Base-by-base conservation (phyloP, 305 asterid genomes). In the Fraxinus velutina region DNA sequence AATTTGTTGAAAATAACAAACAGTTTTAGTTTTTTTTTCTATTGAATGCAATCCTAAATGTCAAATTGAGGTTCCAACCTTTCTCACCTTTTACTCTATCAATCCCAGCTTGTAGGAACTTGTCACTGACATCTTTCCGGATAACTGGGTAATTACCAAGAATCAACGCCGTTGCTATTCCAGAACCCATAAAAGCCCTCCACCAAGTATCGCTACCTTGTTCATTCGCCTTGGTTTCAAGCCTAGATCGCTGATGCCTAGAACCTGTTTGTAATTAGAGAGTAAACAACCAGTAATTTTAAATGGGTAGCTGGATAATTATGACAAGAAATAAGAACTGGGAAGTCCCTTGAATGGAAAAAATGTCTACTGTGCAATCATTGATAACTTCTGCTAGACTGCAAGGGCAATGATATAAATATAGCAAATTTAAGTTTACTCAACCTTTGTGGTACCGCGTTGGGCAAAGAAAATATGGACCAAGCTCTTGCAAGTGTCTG, bases 161-260 rank as follows among this genome's bases (percentile, higher is more conserved):
- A 83, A 96, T 85, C 81, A 96, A 83, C 2, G 97, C 97, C 27
- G 98, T 96, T 7, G 99, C 98, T 83, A 96, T 96, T 73, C 99
- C 99, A 32, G 99, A 96, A 70, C 99, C 99, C 98, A 96, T 96
- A 47, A 96, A 24, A 24, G 91, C 57, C 98, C 98, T 27, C 99
- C 99, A 81, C 98, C 99, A 42, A 94, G 93, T 83, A 94, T 89
- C 44, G 94, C 98, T 39, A 96, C 96, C 90, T 90, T 96, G 79
- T 90, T 90, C 47, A 94, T 85, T 73, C 34, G 85, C 88, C 98
- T 91, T 15, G 98, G 97, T 82, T 81, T 89, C 86, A 96, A 86
- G 37, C 99, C 98, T 29, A 80, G 88, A 85, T 96, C 97, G 29
- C 97, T 88, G 29, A 94, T 91, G 36, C 98, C 98, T 1, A 97